Evolutionary conservation across 768 basidiomycete species (phyloP), one percentile per base, ranked within the genome.

Genomic region (Mycena alexandri): DNA sequence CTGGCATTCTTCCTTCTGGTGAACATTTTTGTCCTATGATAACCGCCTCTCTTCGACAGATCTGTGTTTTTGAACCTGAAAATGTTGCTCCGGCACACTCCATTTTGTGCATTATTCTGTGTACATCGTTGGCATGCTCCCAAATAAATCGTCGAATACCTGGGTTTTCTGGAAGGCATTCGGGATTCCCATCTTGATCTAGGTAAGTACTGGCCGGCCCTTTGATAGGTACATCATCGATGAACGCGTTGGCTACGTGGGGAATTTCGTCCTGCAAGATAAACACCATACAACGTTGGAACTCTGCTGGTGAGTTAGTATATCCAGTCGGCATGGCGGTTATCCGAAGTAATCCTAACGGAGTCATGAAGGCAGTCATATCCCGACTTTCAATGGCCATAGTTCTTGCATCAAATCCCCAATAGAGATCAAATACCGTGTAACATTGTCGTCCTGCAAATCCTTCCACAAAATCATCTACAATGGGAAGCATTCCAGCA

Each of bases 241-340:
- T 68, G 51, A 76, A 83, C 0, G 70, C 73, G 0, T 67, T 64
- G 0, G 75, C 75, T 0, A 68, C 19, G 1, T 77, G 25, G 16
- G 77, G 78, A 13, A 82, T 79, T 42, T 80, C 75, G 0, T 77
- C 68, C 36, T 79, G 68, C 0, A 82, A 51, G 2, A 80, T 72
- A 19, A 77, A 74, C 0, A 63, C 58, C 43, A 79, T 74, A 33
- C 68, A 68, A 10, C 65, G 64, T 33, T 74, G 73, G 50, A 74
- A 74, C 42, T 67, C 68, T 34, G 73, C 61, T 3, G 68, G 67
- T 8, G 69, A 72, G n/a, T 76, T 74, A 2, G 68, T 69, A 46
- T 38, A 76, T 57, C 61, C 71, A n/a, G 51, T 75, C 42, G 58
- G 77, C 62, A 66, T 68, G 21, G 24, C n/a, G 61, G 72, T 65